Evolutionary conservation across 176 grass and related monocot genomes (phyloP).

Genomic region (Oryza officinalis): DNA sequence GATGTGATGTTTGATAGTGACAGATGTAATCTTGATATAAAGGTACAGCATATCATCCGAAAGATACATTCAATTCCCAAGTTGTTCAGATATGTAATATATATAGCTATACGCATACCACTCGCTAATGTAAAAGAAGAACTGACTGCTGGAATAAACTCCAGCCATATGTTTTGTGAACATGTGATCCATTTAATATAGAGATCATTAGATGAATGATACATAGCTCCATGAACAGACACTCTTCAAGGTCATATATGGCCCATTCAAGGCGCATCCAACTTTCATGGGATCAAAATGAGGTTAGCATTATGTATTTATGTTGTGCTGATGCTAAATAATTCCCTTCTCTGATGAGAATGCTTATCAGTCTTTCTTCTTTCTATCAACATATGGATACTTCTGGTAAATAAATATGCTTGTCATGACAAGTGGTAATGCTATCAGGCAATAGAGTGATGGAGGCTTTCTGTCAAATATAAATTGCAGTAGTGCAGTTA

Average conservation of each 20-base stretch:
- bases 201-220: slow-evolving; percentile 21
- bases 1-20: slow-evolving; percentile 5
- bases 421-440: slow-evolving; percentile 71
- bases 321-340: slow-evolving; percentile 18
- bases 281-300: slow-evolving; percentile 22
- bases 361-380: slow-evolving; percentile 79
- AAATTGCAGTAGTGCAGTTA: slow-evolving; percentile 82
- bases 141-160: slow-evolving; percentile 18
- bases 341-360: slow-evolving; percentile 24
- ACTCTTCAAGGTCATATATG: slow-evolving; percentile 21
- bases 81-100: background rate
- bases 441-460: slow-evolving; percentile 71
- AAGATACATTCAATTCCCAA: slow-evolving; percentile 3
- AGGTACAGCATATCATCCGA: background rate
- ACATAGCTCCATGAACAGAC: slow-evolving; percentile 33
- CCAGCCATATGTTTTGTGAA: slow-evolving; percentile 7
- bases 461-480: slow-evolving; percentile 88
- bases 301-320: background rate
- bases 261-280: background rate
- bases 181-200: slow-evolving; percentile 30
- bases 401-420: slow-evolving; percentile 99
- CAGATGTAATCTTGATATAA: background rate
- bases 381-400: slow-evolving; percentile 73
- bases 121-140: slow-evolving; percentile 6
- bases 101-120: background rate